Evolutionary conservation across 2,329 filamentous ascomycete species (phyloP).

Genomic region (Lachnellula hyalina): DNA sequence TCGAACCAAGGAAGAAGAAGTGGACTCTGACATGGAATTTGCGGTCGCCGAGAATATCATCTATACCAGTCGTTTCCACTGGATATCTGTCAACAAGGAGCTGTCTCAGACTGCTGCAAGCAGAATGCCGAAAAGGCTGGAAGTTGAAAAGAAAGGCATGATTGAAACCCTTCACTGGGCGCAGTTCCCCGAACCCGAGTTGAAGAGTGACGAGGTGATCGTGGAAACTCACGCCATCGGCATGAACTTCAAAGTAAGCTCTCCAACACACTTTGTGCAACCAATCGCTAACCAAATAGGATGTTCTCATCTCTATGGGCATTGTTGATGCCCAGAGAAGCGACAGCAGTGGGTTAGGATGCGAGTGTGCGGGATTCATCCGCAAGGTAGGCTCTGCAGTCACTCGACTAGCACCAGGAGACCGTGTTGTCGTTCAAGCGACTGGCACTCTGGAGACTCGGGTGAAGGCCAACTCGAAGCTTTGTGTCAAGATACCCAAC

Average conservation of each 20-base stretch:
- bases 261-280: neutral
- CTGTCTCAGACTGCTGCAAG: neutral
- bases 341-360: constrained; percentile 16
- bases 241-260: constrained; percentile 13
- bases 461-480: constrained; percentile 1
- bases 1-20: constrained; percentile 1
- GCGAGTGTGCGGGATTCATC: constrained; percentile 24
- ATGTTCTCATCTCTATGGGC: constrained; percentile 21
- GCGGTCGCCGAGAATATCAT: constrained; percentile 18
- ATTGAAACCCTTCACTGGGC: constrained; percentile 16
- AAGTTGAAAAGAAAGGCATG: constrained; percentile 11
- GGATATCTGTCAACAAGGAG: constrained; percentile 12
- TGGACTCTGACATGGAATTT: constrained; percentile 28
- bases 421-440: constrained; percentile 17
- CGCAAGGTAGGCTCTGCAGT: constrained; percentile 20
- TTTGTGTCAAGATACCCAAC: constrained; percentile 20
- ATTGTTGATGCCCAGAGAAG: constrained; percentile 7
- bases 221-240: constrained; percentile 6
- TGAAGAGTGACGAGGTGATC: constrained; percentile 7
- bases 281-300: constrained; percentile 9
- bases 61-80: constrained; percentile 23
- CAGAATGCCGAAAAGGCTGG: constrained; percentile 6
- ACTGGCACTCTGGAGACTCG: neutral
- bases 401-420: constrained; percentile 19
- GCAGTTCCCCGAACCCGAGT: neutral